These are phyloP conservation scores for Themeda triandra DNA, from an alignment of 176 grass and related monocot genomes.

Conservation along the genomic window DNA sequence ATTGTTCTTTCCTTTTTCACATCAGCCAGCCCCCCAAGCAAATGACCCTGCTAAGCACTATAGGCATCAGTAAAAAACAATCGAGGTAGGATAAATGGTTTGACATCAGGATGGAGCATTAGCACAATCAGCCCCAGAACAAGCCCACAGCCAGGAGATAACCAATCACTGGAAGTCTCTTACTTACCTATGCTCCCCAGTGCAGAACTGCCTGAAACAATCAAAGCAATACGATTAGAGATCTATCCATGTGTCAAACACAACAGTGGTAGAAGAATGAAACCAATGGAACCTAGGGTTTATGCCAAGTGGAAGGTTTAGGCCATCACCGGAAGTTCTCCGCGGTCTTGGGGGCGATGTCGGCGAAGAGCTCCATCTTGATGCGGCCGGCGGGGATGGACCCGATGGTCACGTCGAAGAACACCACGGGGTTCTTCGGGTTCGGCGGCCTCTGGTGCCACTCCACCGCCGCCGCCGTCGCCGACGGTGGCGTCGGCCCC, in stretches of 20 bases:
- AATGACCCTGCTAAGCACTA: not conserved
- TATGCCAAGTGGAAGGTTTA: not conserved
- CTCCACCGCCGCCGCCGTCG: constrained; percentile 51
- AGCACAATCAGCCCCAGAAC: constrained; percentile 2
- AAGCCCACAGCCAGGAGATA: not conserved
- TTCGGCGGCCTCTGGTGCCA: constrained; percentile 91
- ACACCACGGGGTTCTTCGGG: constrained; percentile 91
- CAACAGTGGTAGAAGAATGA: not conserved
- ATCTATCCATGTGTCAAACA: constrained; percentile 7
- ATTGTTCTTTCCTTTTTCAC: not conserved
- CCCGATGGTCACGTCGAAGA: constrained; percentile 98
- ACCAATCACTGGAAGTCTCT: not conserved
- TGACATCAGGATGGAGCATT: not conserved
- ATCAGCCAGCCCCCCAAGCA: not conserved
- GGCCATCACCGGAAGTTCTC: constrained; percentile 81
- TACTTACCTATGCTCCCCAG: constrained; percentile 94
- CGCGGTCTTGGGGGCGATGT: constrained; percentile 79
- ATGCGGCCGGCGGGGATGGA: constrained; percentile 93
- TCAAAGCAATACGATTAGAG: constrained; percentile 25
- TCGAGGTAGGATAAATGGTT: not conserved
- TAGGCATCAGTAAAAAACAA: not conserved
- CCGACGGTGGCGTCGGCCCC: constrained; percentile 42
- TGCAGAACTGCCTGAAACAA: constrained; percentile 89
- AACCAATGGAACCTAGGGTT: constrained; percentile 28
- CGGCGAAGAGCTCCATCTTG: constrained; percentile 99